These are phyloP conservation scores for Zopfia rhizophila DNA, from an alignment of 2,329 filamentous ascomycete genomes.

Conservation along the genomic window DNA sequence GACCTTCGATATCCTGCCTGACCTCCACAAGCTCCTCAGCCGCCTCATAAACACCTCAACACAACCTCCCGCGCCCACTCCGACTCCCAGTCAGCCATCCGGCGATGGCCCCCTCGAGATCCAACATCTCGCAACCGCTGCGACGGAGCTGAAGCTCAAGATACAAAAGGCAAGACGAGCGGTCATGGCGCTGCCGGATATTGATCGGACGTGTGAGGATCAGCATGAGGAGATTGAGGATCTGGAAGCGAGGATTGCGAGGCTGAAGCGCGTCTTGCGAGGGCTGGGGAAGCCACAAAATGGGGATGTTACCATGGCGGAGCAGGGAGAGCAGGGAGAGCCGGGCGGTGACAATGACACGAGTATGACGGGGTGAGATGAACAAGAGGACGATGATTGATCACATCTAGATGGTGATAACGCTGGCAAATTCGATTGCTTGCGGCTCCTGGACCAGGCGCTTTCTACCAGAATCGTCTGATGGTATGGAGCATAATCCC, in stretches of 20 bases:
- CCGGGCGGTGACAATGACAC: too few relatives aligned
- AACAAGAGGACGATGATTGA: conserved; percentile 37
- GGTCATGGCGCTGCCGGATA: conserved; percentile 74
- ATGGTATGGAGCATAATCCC: too few relatives aligned
- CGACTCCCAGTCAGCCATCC: conserved; percentile 35
- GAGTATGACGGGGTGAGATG: conserved; percentile 51
- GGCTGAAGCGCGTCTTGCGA: conserved; percentile 62
- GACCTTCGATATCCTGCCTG: conserved; percentile 85
- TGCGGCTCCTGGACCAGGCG: conserved; percentile 34
- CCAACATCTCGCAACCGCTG: conserved; percentile 83
- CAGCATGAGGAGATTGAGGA: conserved; percentile 76
- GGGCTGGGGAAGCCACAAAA: conserved; percentile 34
- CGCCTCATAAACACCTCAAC: conserved; percentile 70
- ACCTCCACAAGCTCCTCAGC: conserved; percentile 80
- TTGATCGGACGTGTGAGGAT: conserved; percentile 72
- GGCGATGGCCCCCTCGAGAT: conserved; percentile 61
- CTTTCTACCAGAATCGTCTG: too few relatives aligned
- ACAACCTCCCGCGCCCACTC: conserved; percentile 35
- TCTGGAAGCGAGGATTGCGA: conserved; percentile 71
- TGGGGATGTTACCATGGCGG: conserved; percentile 16
- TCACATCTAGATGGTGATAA: conserved; percentile 35
- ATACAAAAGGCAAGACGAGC: conserved; percentile 79
- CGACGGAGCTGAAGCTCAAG: conserved; percentile 82
- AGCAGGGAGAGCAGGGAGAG: conserved; percentile 41
- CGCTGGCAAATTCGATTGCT: conserved; percentile 45